Conservation (phyloP, 768 basidiomycete species). For the Pleurotus cornucopiae region DNA sequence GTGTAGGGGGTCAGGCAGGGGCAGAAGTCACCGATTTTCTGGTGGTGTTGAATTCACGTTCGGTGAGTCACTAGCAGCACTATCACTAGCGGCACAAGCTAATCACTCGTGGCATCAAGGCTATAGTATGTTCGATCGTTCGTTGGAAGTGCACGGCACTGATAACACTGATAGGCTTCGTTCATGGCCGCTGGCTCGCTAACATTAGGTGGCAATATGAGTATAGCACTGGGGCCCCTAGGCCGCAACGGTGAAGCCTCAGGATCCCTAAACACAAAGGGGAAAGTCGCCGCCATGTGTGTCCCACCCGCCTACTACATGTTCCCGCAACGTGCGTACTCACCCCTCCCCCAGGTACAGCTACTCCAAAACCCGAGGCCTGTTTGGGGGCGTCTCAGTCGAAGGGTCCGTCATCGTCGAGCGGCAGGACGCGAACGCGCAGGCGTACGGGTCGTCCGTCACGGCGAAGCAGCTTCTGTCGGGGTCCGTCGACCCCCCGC, state of each 20-base stretch:
- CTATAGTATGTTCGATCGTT: slow-evolving; percentile 48
- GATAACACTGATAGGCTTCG: slow-evolving; percentile 41
- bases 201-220: slow-evolving; percentile 88
- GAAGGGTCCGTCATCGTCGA: slow-evolving; percentile 92
- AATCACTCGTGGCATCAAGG: slow-evolving; percentile 29
- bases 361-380: slow-evolving; percentile 87
- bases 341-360: slow-evolving; percentile 56
- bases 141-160: background rate
- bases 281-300: slow-evolving; percentile 89
- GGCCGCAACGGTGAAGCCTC: slow-evolving; percentile 94
- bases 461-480: slow-evolving; percentile 77
- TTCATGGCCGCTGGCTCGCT: slow-evolving; percentile 96
- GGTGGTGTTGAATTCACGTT: slow-evolving; percentile 79
- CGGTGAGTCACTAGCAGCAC: slow-evolving; percentile 40
- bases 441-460: slow-evolving; percentile 75
- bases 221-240: slow-evolving; percentile 84
- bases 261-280: slow-evolving; percentile 78
- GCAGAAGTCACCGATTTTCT: slow-evolving; percentile 91
- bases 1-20: slow-evolving; percentile 79
- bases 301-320: slow-evolving; percentile 10
- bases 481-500: slow-evolving; percentile 68
- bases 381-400: slow-evolving; percentile 88
- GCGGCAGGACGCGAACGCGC: slow-evolving; percentile 86
- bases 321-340: slow-evolving; percentile 3
- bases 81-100: background rate